A percentile compares a stretch with the other conserved stretches of the same genome.
Evolutionary conservation across 495 filamentous ascomycete species (phyloP).

Genomic region (Delitschia confertaspora): DNA sequence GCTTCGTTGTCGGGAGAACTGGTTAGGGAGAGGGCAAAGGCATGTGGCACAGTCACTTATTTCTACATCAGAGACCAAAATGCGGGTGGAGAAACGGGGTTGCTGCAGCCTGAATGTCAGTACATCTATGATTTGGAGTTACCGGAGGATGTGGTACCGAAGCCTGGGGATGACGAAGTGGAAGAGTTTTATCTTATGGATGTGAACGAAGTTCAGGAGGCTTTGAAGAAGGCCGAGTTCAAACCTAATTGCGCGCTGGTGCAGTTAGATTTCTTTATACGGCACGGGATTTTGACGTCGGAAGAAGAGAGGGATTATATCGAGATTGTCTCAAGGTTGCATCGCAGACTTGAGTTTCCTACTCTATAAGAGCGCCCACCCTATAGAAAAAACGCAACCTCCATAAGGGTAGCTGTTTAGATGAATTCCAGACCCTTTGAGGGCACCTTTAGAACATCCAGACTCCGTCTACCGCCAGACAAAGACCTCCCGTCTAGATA

Average conservation of each 20-base stretch:
- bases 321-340: slow-evolving; percentile 65
- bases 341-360: slow-evolving; percentile 77
- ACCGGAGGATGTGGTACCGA: slow-evolving; percentile 53
- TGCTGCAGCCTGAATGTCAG: slow-evolving; percentile 85
- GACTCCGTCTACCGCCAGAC: neutral
- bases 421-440: neutral
- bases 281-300: slow-evolving; percentile 69
- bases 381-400: slow-evolving; percentile 16
- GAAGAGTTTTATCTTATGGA: slow-evolving; percentile 71
- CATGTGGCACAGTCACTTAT: slow-evolving; percentile 70
- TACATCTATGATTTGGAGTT: slow-evolving; percentile 89
- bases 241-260: slow-evolving; percentile 90
- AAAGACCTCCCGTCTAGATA: no score
- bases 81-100: slow-evolving; percentile 76
- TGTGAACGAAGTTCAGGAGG: slow-evolving; percentile 63
- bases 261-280: slow-evolving; percentile 80
- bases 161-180: slow-evolving; percentile 79
- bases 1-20: slow-evolving; percentile 68
- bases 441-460: neutral
- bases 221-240: slow-evolving; percentile 63
- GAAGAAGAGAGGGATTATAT: slow-evolving; percentile 78
- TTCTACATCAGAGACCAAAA: slow-evolving; percentile 68
- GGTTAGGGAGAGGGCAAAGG: slow-evolving; percentile 49
- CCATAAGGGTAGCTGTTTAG: neutral
- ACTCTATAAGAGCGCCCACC: slow-evolving; percentile 34